Conservation (phyloP, 192 early-diverging fungal species). For the Rhizophagus sp. region DNA sequence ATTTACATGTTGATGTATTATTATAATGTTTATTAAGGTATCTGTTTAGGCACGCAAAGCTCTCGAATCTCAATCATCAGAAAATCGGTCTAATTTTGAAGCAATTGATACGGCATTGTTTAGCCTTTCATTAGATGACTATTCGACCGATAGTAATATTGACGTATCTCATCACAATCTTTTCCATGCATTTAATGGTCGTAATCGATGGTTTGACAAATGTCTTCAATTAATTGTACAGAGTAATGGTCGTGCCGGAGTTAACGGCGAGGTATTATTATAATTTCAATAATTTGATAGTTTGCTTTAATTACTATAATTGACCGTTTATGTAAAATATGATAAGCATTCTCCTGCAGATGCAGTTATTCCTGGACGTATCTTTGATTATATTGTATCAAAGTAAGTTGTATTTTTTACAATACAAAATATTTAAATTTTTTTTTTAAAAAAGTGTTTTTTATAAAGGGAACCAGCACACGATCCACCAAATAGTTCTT, state of each 20-base stretch:
- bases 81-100: constrained; percentile 52
- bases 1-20: background rate
- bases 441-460: background rate
- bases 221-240: constrained; percentile 85
- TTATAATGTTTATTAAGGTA: background rate
- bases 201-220: constrained; percentile 98
- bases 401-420: constrained; percentile 49
- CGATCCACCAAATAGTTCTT: constrained; percentile 41
- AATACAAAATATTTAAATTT: background rate
- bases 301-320: background rate
- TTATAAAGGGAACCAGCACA: constrained; percentile 53
- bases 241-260: constrained; percentile 81
- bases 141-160: constrained; percentile 55
- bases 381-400: constrained; percentile 69
- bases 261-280: constrained; percentile 83
- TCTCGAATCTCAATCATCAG: constrained; percentile 34
- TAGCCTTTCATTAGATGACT: constrained; percentile 84
- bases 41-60: constrained; percentile 36
- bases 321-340: background rate
- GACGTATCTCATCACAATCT: constrained; percentile 71
- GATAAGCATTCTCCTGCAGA: constrained; percentile 86
- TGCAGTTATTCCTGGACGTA: constrained; percentile 83
- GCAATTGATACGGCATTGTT: constrained; percentile 82
- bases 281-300: background rate
- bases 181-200: constrained; percentile 75